These are phyloP conservation scores for Dactylorhiza incarnata DNA, from an alignment of 106 monocot genomes.

Conservation along the genomic window DNA sequence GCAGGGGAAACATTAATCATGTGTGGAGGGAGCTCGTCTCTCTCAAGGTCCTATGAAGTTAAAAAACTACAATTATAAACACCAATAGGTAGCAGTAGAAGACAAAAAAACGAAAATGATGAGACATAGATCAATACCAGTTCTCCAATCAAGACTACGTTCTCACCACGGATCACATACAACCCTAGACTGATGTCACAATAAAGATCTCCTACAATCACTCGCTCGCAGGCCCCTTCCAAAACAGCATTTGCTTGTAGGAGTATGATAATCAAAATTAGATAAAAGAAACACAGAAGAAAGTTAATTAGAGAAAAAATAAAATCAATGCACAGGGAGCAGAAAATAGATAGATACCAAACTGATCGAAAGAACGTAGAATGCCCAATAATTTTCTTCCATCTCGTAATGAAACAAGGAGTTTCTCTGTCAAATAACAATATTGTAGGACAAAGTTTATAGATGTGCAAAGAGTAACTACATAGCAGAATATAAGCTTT, in stretches of 20 bases:
- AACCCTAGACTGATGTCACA: slow-evolving; percentile 87
- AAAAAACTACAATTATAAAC: neutral
- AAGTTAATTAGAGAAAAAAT: neutral
- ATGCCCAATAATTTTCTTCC: slow-evolving; percentile 91
- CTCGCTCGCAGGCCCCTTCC: slow-evolving; percentile 86
- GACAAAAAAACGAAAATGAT: neutral
- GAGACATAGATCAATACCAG: slow-evolving; percentile 43
- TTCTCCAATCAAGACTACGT: slow-evolving; percentile 92
- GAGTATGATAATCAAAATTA: neutral
- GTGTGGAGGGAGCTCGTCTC: slow-evolving; percentile 76
- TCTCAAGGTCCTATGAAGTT: slow-evolving; percentile 63
- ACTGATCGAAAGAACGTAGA: slow-evolving; percentile 97
- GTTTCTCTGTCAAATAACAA: slow-evolving; percentile 57
- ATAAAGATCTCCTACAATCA: slow-evolving; percentile 86
- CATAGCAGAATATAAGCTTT: neutral
- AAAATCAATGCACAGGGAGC: neutral
- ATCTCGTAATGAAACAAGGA: slow-evolving; percentile 83
- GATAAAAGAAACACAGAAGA: no score
- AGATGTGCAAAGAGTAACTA: neutral
- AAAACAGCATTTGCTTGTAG: slow-evolving; percentile 88
- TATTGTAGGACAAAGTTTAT: neutral
- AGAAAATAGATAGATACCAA: slow-evolving; percentile 44
- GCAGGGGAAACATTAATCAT: slow-evolving; percentile 66
- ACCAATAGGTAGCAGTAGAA: neutral
- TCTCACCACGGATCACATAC: slow-evolving; percentile 93